phyloP scores from a whole-genome alignment of 2,329 filamentous ascomycete genomes.

The Aspergillus spinulosporus region DNA sequence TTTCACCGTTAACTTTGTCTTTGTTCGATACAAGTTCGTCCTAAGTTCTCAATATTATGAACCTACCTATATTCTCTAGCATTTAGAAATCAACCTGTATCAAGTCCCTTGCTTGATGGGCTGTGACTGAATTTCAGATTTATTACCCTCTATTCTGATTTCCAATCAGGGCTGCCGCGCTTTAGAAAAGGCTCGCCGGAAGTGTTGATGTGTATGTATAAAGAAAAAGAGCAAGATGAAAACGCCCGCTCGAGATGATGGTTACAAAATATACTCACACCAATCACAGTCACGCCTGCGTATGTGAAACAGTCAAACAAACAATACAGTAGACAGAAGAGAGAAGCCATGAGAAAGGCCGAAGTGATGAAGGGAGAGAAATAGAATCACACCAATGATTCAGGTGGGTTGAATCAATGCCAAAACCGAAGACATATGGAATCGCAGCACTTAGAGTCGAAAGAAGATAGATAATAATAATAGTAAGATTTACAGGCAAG shows the following conservation, averaged over 20 bases:
- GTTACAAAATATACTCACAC: conserved; percentile 8
- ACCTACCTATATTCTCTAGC: too few relatives aligned
- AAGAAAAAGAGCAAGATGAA: not conserved
- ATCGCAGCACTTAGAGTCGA: not conserved
- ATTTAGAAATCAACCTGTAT: too few relatives aligned
- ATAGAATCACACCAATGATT: not conserved
- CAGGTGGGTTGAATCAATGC: not conserved
- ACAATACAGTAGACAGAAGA: conserved; percentile 1
- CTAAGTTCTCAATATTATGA: too few relatives aligned
- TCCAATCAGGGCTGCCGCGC: not conserved
- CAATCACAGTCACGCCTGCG: conserved; percentile 8
- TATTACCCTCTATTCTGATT: not conserved
- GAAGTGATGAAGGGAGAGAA: not conserved
- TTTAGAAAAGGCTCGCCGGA: not conserved
- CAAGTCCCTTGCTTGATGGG: too few relatives aligned
- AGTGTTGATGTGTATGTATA: not conserved
- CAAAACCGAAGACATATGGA: not conserved
- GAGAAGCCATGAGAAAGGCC: not conserved
- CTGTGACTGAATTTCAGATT: not conserved
- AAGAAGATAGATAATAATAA: not conserved
- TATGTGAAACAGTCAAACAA: conserved; percentile 8
- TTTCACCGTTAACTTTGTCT: too few relatives aligned
- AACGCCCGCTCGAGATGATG: conserved; percentile 20
- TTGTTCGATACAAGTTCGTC: too few relatives aligned
- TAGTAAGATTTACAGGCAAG: not conserved